A percentile compares a stretch with the other conserved stretches of the same genome.
Conservation (phyloP, 116 monocot species). For the Iris pallida region DNA sequence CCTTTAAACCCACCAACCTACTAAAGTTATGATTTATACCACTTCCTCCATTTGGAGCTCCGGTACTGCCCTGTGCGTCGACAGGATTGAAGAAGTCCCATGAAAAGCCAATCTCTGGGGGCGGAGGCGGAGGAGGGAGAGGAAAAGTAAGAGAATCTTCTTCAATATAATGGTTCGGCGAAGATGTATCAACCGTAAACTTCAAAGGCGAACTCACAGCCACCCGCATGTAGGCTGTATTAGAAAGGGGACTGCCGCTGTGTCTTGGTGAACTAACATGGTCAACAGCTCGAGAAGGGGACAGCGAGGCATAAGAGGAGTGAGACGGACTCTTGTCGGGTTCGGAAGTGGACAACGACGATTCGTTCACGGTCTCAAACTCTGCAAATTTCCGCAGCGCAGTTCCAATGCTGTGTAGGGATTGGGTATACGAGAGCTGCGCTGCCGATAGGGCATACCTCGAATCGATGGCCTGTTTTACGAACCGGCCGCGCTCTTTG, state of each 20-base stretch:
- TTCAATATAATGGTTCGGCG: conserved; percentile 17
- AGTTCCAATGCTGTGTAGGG: conserved; percentile 57
- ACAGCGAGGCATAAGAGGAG: conserved; percentile 75
- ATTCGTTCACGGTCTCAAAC: conserved; percentile 39
- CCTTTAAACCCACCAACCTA: conserved; percentile 13
- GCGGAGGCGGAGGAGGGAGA: conserved; percentile 49
- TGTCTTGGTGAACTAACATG: conserved; percentile 23
- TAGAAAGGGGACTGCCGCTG: conserved; percentile 23
- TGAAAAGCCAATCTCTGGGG: conserved; percentile 27
- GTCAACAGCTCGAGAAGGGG: conserved; percentile 41
- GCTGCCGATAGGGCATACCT: conserved; percentile 79
- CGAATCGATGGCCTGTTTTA: conserved; percentile 66
- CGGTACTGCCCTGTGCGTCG: conserved; percentile 4
- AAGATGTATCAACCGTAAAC: conserved; percentile 38
- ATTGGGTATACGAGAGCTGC: conserved; percentile 67
- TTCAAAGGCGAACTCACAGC: conserved; percentile 21
- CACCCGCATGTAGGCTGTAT: conserved; percentile 44
- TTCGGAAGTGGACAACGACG: conserved; percentile 41
- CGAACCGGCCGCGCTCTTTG: conserved; percentile 46
- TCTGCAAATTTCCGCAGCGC: conserved; percentile 60
- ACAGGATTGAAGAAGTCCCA: conserved; percentile 74
- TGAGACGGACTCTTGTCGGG: conserved; percentile 54
- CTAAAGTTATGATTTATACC: conserved; percentile 3
- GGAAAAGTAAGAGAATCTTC: conserved; percentile 35
- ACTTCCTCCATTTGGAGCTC: conserved; percentile 3